Evolutionary conservation across 305 asterid species (phyloP), one percentile per base, ranked within the genome.

Genomic region (Solanum hybrid): DNA sequence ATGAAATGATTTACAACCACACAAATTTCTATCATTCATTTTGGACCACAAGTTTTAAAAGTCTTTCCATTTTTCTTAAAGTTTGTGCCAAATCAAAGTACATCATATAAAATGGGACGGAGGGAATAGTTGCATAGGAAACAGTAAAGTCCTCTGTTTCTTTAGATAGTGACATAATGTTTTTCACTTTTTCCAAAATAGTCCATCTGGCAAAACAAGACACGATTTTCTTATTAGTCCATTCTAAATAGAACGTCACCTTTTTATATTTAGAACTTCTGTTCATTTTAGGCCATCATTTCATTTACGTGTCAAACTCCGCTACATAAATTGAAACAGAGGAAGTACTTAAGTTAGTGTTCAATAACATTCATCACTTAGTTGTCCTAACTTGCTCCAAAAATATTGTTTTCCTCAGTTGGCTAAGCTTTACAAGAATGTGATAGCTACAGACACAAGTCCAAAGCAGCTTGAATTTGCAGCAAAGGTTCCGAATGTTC

Each of bases 401-500:
- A 29, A 10, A 26, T 42, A 72, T 38, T 24, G 60, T 29, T 12
- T 78, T 24, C 31, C 5, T 22, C 93, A 96, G 99, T 89, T 97
- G 75, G 98, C 98, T 9, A 88, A 87, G 82, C 88, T 90, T 10
- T 97, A 94, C 96, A 92, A 94, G 93, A 90, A 92, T 60, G 97
- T 96, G 6, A 76, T 96, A 35, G 98, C 95, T 88, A 97, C 99
- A 26, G 99, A 97, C 92, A 93, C 94, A 24, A 95, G 98, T 93
- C 91, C 93, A 10, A 92, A 92, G 85, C 98, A 95, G 73, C 93
- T 96, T 6, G 97, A 95, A 60, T 87, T 93, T 40, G 98, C 98
- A 11, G 87, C 89, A 10, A 92, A 94, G 87, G 91, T 89, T 32
- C 95, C 96, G 3, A 95, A 96, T 91, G 91, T 96, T 87, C 92